Base-by-base conservation (phyloP, 352 stramenopile species). In the Phytophthora litchii region DNA sequence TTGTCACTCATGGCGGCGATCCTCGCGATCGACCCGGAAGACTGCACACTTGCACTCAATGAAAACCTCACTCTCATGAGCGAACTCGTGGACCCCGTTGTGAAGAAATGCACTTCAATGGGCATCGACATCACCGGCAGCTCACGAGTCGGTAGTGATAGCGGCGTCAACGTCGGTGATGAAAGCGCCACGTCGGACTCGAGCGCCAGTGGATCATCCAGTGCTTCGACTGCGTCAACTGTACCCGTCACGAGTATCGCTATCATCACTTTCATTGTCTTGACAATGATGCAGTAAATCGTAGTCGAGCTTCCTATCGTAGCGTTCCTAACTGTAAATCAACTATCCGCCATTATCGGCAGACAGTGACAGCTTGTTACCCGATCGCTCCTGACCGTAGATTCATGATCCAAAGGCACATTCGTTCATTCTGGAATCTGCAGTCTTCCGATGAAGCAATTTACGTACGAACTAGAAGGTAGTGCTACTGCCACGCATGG, bases 1-100 rank as follows among this genome's bases (percentile, higher is more conserved):
- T 34, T 67, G 21, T 54, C 45, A 17, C 48, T 81, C 48, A 65
- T 81, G 37, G 60, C 41, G 11, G 35, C 72, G 43, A 78, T 81
- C 55, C 56, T 81, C 10, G 61, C 32, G 21, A 45, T 78, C 46
- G 29, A 76, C 46, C 65, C 55, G 29, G 51, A 56, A 4, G 72
- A 81, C 59, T 81, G 72, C 49, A 74, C 65, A 27, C 58, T 81
- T 36, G 51, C 65, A 0, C 47, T 62, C 16, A 70, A 70, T 41
- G 59, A 64, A 46, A 69, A 67, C 20, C 42, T 81, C 14, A 64
- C 65, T 37, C 61, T 81, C 56, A 64, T 76, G 60, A 78, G 68
- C 47, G 64, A 81, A 20, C 49, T 81, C 21, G 72, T 81, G 29
- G 61, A 78, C 40, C 72, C 72, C 17, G 66, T 68, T 3, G 68